These are phyloP conservation scores for Codiaeum variegatum DNA, from an alignment of 441 rosid genomes.

Conservation along the genomic window DNA sequence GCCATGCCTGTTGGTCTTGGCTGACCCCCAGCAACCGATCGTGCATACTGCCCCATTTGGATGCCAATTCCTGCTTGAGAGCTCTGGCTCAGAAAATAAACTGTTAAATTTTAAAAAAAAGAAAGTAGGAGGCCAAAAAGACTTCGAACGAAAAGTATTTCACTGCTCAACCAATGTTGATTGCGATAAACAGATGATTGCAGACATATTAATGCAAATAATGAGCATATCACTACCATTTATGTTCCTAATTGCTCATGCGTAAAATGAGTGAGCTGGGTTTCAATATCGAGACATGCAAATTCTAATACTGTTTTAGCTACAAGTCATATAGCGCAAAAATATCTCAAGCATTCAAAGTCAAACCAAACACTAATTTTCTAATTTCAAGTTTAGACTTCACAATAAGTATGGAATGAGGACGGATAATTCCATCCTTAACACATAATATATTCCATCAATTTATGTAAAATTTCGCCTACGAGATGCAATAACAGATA, in stretches of 20 bases:
- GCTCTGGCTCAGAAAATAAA: slow-evolving; percentile 28
- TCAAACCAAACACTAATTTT: not conserved
- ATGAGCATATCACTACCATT: too few species aligned
- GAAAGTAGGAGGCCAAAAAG: not conserved
- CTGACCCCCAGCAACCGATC: slow-evolving; percentile 64
- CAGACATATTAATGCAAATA: too few species aligned
- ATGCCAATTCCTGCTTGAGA: slow-evolving; percentile 39
- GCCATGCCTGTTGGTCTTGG: slow-evolving; percentile 72
- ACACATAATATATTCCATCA: too few species aligned
- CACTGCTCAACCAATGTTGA: not conserved
- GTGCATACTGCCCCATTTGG: slow-evolving; percentile 52
- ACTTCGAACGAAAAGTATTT: not conserved
- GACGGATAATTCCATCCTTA: not conserved
- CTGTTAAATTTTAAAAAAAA: not conserved
- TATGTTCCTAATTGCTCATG: not conserved
- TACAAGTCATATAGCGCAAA: not conserved
- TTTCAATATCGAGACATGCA: not conserved
- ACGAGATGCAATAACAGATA: not conserved
- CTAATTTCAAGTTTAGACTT: not conserved
- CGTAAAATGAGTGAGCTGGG: not conserved
- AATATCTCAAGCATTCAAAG: not conserved
- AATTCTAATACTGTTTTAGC: not conserved
- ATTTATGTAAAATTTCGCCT: not conserved
- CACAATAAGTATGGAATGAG: not conserved
- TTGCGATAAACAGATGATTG: not conserved